Base-by-base conservation (phyloP, 73 alveolate genomes). In the Symbiodinium pilosum region DNA sequence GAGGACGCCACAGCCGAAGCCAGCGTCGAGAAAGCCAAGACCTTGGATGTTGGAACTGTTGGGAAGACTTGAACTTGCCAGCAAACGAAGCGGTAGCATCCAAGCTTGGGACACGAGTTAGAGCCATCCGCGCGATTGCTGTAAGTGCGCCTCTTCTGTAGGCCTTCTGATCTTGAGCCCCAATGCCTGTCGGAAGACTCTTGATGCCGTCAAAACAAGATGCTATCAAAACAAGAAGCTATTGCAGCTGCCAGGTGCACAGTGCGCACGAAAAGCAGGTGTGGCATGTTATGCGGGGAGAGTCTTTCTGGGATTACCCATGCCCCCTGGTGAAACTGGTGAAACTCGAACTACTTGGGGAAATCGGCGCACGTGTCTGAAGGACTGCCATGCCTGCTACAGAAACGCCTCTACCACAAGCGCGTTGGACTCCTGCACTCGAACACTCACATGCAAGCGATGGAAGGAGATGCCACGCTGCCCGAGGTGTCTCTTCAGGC, bases 121-220 rank as follows among this genome's bases (percentile, higher is more conserved):
- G 34, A 12, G 73, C 73, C 73, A 54, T 54, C 30, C 73, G 26
- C 73, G 2, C 73, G 73, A 54, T 26, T 9, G 28, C 73, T 54
- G 7, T 11, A 12, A 51, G 21, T n/a, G n/a, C n/a, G n/a, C n/a
- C n/a, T n/a, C n/a, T n/a, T n/a, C 68, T 30, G 32, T 54, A 54
- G 73, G 73, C 73, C 73, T 16, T 54, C 73, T 11, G 73, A 26
- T 54, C 73, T 54, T 54, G 81, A 64, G 81, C 81, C 81, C 81
- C 30, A 64, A 26, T 64, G 73, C 73, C 73, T 1, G 28, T 16
- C 7, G 73, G 68, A n/a, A n/a, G n/a, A n/a, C n/a, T n/a, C n/a
- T n/a, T n/a, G 73, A n/a, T 54, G 73, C 26, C 73, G 7, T 54
- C 73, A 16, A 54, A 8, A 8, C 73, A 5, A 54, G 28, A 26